Evolutionary conservation across 2,329 filamentous ascomycete genomes (phyloP).

Genomic region (Elsinoe perseae): DNA sequence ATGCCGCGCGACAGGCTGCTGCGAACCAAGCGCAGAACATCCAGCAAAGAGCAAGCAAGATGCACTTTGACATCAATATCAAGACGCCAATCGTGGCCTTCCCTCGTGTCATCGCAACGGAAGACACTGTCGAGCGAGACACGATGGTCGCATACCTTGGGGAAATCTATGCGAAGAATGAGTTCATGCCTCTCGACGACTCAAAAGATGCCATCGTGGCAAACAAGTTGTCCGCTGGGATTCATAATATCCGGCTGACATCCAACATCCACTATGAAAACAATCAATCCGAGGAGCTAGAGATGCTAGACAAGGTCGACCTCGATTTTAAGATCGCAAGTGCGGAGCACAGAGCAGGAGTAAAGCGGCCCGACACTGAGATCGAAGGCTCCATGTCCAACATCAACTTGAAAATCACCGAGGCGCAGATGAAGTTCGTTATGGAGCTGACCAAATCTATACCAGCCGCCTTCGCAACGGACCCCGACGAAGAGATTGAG

Average conservation of each 20-base stretch:
- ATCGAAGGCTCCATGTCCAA: constrained; percentile 89
- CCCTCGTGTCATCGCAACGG: constrained; percentile 61
- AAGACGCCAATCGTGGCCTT: constrained; percentile 97
- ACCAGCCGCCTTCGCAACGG: constrained; percentile 74
- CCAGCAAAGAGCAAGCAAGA: constrained; percentile 79
- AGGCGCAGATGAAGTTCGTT: constrained; percentile 83
- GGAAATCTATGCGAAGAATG: constrained; percentile 95
- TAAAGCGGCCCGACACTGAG: constrained; percentile 80
- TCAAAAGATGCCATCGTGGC: constrained; percentile 63
- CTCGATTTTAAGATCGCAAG: constrained; percentile 88
- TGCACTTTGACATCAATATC: constrained; percentile 88
- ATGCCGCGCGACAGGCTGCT: constrained; percentile 88
- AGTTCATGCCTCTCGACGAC: constrained; percentile 78
- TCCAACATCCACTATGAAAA: constrained; percentile 78
- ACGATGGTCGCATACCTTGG: constrained; percentile 86
- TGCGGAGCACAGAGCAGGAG: constrained; percentile 70
- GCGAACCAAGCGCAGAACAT: constrained; percentile 89
- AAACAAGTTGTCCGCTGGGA: constrained; percentile 84
- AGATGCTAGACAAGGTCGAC: constrained; percentile 96
- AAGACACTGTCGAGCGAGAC: constrained; percentile 65
- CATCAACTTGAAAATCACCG: constrained; percentile 80
- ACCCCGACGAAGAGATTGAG: constrained; percentile 58
- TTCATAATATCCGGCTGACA: constrained; percentile 83
- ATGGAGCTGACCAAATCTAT: constrained; percentile 82
- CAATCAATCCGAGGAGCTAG: constrained; percentile 70